Evolutionary conservation across 768 basidiomycete genomes (phyloP).

Genomic region (Suillus hirtellus): DNA sequence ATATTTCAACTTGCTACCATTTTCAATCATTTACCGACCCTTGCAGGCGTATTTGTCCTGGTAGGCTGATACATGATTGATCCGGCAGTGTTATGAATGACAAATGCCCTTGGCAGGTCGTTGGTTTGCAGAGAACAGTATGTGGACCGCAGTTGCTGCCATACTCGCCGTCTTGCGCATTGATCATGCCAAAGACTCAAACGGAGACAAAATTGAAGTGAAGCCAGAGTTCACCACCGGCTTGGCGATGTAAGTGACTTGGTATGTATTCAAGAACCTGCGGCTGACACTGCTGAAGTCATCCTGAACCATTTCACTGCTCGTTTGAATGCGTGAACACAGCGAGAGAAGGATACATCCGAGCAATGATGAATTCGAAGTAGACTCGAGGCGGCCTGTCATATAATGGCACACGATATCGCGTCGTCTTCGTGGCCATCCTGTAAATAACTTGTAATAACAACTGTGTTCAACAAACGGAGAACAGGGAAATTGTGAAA

Average conservation of each 20-base stretch:
- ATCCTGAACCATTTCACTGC: too few species aligned
- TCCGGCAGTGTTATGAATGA: background rate
- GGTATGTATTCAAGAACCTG: too few species aligned
- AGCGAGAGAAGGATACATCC: too few species aligned
- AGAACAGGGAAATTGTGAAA: conserved; percentile 28
- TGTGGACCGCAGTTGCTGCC: background rate
- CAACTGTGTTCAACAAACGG: conserved; percentile 21
- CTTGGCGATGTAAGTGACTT: too few species aligned
- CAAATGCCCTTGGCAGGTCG: conserved; percentile 5
- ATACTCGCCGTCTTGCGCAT: background rate
- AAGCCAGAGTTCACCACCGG: too few species aligned
- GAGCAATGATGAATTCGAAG: too few species aligned
- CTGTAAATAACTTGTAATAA: conserved; percentile 53
- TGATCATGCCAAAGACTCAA: background rate
- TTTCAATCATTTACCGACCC: too few species aligned
- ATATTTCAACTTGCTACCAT: too few species aligned
- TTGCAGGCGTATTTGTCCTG: background rate
- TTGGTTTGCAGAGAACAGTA: background rate
- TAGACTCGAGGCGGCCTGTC: too few species aligned
- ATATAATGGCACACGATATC: conserved; percentile 26
- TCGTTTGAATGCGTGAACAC: too few species aligned
- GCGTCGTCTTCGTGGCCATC: conserved; percentile 60
- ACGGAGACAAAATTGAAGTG: too few species aligned
- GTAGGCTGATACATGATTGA: background rate
- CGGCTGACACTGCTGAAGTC: too few species aligned